Evolutionary conservation across 345 rosid species (phyloP), one percentile per base, ranked within the genome.

Genomic region (Tarenaya hassleriana): DNA sequence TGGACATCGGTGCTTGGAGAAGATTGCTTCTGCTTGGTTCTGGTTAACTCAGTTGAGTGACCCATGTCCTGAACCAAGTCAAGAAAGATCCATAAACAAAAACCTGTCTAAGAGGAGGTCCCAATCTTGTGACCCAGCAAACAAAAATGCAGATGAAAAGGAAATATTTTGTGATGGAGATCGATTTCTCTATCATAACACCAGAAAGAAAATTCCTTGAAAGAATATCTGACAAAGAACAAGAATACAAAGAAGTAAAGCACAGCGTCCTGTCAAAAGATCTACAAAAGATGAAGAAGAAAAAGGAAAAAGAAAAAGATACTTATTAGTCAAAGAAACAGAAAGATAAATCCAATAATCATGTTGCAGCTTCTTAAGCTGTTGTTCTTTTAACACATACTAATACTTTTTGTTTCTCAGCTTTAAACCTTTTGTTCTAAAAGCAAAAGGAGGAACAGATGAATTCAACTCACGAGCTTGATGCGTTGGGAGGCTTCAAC

Each of bases 51-150:
- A 60, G 72, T 69, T 32, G 64, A 52, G 55, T 62, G 69, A 61
- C 69, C 84, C 80, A 68, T 78, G 47, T 84, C 86, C 98, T 87
- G 77, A 40, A 69, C 49, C 64, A 63, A 33, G 50, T n/a, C 47
- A 54, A 56, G 45, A 66, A 34, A 53, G 52, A 32, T 34, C 33
- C 55, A 47, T 21, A 39, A 59, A 66, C 56, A 4, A 16, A 46
- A 35, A 50, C 15, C 12, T 14, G 53, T 40, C 48, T 31, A 27
- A 49, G 58, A 55, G 60, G 67, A 42, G 27, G 47, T 55, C 42
- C 41, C 15, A 10, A n/a, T n/a, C n/a, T n/a, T n/a, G n/a, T n/a
- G n/a, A n/a, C n/a, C n/a, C n/a, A n/a, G n/a, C n/a, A n/a, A n/a
- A n/a, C n/a, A 24, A 42, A 42, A 14, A 42, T 14, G 2, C 3